Evolutionary conservation across 257 asterid species (phyloP).

Genomic region (Agastache rugosa): DNA sequence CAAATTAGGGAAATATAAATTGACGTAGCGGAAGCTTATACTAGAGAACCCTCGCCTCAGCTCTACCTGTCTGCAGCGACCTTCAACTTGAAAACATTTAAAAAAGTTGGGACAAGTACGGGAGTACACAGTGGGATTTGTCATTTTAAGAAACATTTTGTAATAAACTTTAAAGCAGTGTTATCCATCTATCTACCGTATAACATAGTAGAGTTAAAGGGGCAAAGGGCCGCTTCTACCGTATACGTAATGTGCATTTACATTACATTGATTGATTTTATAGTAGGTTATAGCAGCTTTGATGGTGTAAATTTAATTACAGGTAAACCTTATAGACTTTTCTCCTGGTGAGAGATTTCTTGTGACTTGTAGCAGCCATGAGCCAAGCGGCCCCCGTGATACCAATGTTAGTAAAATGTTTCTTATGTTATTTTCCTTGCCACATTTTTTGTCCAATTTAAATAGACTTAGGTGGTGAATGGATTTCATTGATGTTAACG

Average conservation of each 20-base stretch:
- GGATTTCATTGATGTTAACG: not conserved
- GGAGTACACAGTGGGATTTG: no score
- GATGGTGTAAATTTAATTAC: conserved; percentile 37
- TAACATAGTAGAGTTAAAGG: no score
- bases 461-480: not conserved
- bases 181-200: no score
- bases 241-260: not conserved
- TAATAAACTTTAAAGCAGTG: no score
- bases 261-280: not conserved
- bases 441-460: conserved; percentile 12
- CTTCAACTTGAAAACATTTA: no score
- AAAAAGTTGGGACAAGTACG: no score
- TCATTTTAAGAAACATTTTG: no score
- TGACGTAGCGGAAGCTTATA: no score
- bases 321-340: conserved; percentile 92
- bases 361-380: conserved; percentile 98
- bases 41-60: no score
- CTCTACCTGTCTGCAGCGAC: no score
- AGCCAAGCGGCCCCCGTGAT: conserved; percentile 95
- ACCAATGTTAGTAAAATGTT: conserved; percentile 63
- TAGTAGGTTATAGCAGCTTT: conserved; percentile 29
- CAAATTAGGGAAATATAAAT: no score
- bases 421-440: not conserved
- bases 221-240: no score
- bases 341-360: conserved; percentile 90